Percentiles rank a stretch among this genome's conserved stretches.
Conservation (phyloP, 2,329 filamentous ascomycete genomes). For the Cladosporium oxysporum region DNA sequence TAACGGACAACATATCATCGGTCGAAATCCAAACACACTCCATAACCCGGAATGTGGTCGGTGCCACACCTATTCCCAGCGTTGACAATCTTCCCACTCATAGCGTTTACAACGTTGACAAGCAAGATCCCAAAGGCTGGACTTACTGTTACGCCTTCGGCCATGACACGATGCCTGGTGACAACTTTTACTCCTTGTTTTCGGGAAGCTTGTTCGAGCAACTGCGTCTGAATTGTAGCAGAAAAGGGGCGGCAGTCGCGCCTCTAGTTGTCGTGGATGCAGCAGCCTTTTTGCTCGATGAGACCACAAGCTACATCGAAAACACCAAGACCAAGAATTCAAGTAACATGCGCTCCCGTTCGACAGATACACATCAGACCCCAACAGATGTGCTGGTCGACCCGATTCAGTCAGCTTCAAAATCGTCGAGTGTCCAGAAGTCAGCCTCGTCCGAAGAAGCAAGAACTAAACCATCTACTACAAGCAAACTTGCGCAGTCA, state of each 20-base stretch:
- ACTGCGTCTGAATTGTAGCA: not conserved
- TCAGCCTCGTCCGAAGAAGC: not conserved
- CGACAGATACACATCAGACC: not conserved
- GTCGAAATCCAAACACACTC: not conserved
- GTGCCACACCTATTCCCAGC: not conserved
- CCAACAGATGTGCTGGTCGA: not conserved
- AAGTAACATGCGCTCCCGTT: not conserved
- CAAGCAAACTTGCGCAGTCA: not conserved
- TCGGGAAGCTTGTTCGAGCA: not conserved
- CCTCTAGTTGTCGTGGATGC: not conserved
- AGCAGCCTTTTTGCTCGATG: slow-evolving; percentile 1
- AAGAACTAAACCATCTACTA: not conserved
- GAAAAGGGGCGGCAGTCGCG: not conserved
- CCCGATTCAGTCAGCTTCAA: not conserved
- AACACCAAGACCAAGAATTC: not conserved
- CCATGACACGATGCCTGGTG: not conserved
- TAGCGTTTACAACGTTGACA: not conserved
- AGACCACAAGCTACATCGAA: not conserved
- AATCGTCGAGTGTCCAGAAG: not conserved
- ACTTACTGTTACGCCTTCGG: not conserved
- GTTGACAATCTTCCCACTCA: not conserved
- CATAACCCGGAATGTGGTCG: not conserved
- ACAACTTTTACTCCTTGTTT: not conserved
- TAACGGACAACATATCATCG: not conserved
- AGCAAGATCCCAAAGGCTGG: slow-evolving; percentile 2